Percentiles rank a stretch among this genome's conserved stretches.
Evolutionary conservation across 176 grass and related monocot species (phyloP).

Genomic region (Melocanna baccifera): DNA sequence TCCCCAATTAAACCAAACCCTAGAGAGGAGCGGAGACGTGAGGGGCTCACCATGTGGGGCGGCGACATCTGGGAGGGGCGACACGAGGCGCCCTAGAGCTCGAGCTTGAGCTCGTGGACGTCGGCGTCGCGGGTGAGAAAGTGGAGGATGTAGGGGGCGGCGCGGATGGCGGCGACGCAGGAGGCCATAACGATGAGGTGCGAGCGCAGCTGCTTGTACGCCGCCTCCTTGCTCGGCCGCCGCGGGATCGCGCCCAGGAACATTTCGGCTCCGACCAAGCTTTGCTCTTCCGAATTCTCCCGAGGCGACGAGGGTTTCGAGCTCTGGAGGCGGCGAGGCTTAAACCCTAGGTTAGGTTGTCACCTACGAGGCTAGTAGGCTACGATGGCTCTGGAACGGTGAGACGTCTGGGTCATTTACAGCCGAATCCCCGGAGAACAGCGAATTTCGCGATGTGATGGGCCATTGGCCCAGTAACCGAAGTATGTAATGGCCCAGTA

Average conservation of each 20-base stretch:
- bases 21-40: neutral
- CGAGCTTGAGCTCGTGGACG: constrained; percentile 47
- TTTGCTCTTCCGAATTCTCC: neutral
- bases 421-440: neutral
- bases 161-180: constrained; percentile 56
- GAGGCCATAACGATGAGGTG: constrained; percentile 47
- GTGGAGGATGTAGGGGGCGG: constrained; percentile 68
- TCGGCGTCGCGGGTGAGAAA: constrained; percentile 49
- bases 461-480: neutral
- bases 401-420: neutral
- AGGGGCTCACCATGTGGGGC: neutral
- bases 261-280: constrained; percentile 22
- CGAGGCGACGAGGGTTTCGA: constrained; percentile 22
- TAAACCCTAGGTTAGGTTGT: constrained; percentile 30
- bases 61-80: neutral
- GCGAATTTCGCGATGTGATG: neutral
- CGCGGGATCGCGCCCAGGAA: constrained; percentile 41
- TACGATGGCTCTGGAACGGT: neutral
- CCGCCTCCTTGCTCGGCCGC: constrained; percentile 64
- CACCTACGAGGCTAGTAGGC: neutral
- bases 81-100: constrained; percentile 29
- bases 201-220: constrained; percentile 60
- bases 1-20: neutral
- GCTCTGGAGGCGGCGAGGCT: constrained; percentile 18
- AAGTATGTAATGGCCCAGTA: no score